Conservation (phyloP, 2,329 filamentous ascomycete genomes). For the Plenodomus tracheiphilus region DNA sequence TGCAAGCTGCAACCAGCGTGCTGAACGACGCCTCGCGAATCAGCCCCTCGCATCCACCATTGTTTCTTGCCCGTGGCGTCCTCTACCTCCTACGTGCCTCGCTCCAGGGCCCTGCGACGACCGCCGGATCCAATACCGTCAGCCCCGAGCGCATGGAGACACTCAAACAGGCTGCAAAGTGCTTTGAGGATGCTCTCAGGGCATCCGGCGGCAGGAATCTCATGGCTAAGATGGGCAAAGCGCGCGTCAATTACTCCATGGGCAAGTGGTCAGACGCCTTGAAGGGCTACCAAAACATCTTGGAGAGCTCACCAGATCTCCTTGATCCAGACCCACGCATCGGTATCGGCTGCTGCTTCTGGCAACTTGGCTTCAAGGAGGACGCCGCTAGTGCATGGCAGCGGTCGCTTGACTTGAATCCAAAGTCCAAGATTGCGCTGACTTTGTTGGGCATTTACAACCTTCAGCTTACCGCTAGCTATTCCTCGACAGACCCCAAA, state of each 20-base stretch:
- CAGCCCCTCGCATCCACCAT: conserved; percentile 87
- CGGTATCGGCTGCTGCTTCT: conserved; percentile 94
- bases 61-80: conserved; percentile 89
- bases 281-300: conserved; percentile 81
- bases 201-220: conserved; percentile 86
- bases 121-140: conserved; percentile 65
- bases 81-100: conserved; percentile 87
- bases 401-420: conserved; percentile 77
- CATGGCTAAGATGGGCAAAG: conserved; percentile 88
- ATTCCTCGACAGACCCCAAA: conserved; percentile 79
- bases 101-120: conserved; percentile 73
- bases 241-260: conserved; percentile 82
- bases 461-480: conserved; percentile 81
- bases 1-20: conserved; percentile 85
- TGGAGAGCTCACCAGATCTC: conserved; percentile 83
- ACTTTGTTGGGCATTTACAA: conserved; percentile 89
- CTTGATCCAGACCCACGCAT: conserved; percentile 94
- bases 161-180: conserved; percentile 82
- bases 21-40: conserved; percentile 95
- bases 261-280: conserved; percentile 84
- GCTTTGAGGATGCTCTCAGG: conserved; percentile 90
- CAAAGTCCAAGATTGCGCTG: conserved; percentile 85
- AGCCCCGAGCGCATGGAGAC: conserved; percentile 74
- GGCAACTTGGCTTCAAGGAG: conserved; percentile 93
- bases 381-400: conserved; percentile 92